phyloP scores from a whole-genome alignment of 1,284 basidiomycete genomes.

The Austroboletus novae-zelandiae region DNA sequence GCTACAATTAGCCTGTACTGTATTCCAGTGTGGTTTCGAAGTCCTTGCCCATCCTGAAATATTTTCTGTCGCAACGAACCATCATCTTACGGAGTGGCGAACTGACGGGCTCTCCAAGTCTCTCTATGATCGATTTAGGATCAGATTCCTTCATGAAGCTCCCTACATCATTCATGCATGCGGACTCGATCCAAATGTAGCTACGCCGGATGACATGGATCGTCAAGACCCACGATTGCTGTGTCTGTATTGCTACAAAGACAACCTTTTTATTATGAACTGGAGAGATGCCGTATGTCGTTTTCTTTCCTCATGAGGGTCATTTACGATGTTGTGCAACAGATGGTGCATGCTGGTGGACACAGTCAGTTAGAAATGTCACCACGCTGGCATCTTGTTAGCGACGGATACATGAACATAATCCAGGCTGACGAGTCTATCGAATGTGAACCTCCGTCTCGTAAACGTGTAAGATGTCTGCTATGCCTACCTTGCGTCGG shows the following conservation, averaged over 20 bases:
- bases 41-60: neutral
- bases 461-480: slow-evolving; percentile 1
- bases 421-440: neutral
- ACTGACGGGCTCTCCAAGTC: neutral
- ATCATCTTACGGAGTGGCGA: neutral
- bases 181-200: slow-evolving; percentile 12
- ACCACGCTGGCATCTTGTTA: slow-evolving; percentile 7
- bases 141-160: slow-evolving; percentile 3
- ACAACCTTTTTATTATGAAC: neutral
- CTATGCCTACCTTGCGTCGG: slow-evolving; percentile 8
- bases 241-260: slow-evolving; percentile 1
- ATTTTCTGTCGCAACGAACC: neutral
- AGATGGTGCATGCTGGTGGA: slow-evolving; percentile 6
- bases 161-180: slow-evolving; percentile 8
- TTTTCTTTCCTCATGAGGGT: neutral
- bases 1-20: slow-evolving; percentile 6
- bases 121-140: neutral
- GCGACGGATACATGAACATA: neutral
- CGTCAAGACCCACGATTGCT: slow-evolving; percentile 2
- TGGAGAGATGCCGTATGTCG: slow-evolving; percentile 12
- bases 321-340: neutral
- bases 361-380: no score
- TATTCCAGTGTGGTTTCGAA: neutral
- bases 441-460: no score
- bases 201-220: slow-evolving; percentile 15